Evolutionary conservation across 352 stramenopile species (phyloP).

Genomic region (Phytophthora sp.): DNA sequence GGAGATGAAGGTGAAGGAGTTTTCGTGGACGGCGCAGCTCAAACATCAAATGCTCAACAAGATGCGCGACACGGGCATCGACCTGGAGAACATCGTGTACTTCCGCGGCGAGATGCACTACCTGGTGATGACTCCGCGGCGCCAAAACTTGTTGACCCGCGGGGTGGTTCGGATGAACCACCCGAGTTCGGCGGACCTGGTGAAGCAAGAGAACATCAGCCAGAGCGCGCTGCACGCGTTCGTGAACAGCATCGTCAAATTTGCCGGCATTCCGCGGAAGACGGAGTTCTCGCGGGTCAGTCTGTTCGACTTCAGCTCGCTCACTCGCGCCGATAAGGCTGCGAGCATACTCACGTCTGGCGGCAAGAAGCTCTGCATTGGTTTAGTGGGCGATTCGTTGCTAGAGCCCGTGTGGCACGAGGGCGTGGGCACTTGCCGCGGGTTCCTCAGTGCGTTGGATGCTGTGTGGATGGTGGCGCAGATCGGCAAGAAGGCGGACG

Average conservation of each 20-base stretch:
- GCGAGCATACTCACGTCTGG: constrained; percentile 56
- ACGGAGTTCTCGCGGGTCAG: constrained; percentile 58
- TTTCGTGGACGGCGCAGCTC: constrained; percentile 80
- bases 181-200: constrained; percentile 52
- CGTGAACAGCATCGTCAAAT: constrained; percentile 59
- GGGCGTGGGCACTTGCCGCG: constrained; percentile 73
- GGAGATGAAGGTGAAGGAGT: constrained; percentile 69
- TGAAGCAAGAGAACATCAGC: constrained; percentile 62
- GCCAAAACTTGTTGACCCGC: constrained; percentile 60
- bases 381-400: constrained; percentile 72
- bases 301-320: constrained; percentile 81
- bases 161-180: constrained; percentile 67
- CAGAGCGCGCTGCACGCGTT: constrained; percentile 49
- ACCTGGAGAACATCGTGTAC: constrained; percentile 84
- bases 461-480: constrained; percentile 73
- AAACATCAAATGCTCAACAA: constrained; percentile 74
- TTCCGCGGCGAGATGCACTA: constrained; percentile 87
- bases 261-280: constrained; percentile 65
- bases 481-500: constrained; percentile 58
- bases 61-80: constrained; percentile 61
- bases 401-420: constrained; percentile 85
- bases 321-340: constrained; percentile 65
- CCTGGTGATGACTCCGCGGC: constrained; percentile 79
- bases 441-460: constrained; percentile 78
- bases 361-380: constrained; percentile 74